phyloP scores from a whole-genome alignment of 177 flowering plant species.

The Vitis hybrid region DNA sequence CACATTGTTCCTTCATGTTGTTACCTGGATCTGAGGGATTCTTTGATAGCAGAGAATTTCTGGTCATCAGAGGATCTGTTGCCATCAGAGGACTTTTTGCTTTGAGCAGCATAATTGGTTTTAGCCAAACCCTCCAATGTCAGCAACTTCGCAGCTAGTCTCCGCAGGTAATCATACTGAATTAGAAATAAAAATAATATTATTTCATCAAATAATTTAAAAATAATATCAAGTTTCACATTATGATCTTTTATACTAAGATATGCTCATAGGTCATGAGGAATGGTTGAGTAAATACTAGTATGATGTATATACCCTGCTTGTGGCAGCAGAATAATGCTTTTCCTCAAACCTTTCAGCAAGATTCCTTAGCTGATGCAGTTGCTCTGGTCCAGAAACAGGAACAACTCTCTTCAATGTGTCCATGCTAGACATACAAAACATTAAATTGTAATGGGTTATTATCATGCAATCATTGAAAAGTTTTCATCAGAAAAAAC shows the following conservation, averaged over 20 bases:
- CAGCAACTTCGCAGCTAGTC: slow-evolving; percentile 60
- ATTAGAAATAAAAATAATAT: not conserved
- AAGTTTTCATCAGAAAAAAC: too few species aligned
- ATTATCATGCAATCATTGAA: too few species aligned
- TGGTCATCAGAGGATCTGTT: slow-evolving; percentile 11
- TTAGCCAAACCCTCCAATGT: slow-evolving; percentile 39
- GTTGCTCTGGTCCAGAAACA: slow-evolving; percentile 44
- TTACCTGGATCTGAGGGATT: slow-evolving; percentile 38
- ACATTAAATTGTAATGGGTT: too few species aligned
- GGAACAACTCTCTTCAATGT: slow-evolving; percentile 52
- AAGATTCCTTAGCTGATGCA: slow-evolving; percentile 41
- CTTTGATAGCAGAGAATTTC: slow-evolving; percentile 21
- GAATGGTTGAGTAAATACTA: too few species aligned
- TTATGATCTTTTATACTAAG: too few species aligned
- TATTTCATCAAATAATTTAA: too few species aligned
- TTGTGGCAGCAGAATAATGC: slow-evolving; percentile 36
- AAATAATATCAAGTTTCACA: too few species aligned
- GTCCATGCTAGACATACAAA: slow-evolving; percentile 48
- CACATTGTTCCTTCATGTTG: not conserved
- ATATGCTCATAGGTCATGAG: not conserved
- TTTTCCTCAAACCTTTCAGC: slow-evolving; percentile 63
- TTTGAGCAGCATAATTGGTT: slow-evolving; percentile 26
- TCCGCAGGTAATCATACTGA: slow-evolving; percentile 66
- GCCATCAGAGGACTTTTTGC: slow-evolving; percentile 25
- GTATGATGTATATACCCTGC: slow-evolving; percentile 30